Percentiles rank a stretch among this genome's conserved stretches.
Evolutionary conservation across 805 yeast species (phyloP).

Genomic region (Candida quercuum): DNA sequence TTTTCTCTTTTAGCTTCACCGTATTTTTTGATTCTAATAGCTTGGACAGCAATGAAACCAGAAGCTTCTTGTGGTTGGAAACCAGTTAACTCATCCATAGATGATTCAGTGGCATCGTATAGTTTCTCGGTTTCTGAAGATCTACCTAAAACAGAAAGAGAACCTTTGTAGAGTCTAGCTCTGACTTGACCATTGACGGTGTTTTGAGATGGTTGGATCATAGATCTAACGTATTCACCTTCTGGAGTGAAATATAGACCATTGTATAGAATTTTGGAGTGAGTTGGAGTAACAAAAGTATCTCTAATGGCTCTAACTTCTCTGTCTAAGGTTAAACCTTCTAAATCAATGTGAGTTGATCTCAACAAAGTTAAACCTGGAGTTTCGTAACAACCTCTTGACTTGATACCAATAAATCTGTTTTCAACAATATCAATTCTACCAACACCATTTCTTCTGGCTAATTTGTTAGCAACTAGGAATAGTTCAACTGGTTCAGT

Average conservation of each 20-base stretch:
- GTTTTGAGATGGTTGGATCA: slow-evolving; percentile 92
- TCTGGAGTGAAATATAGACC: slow-evolving; percentile 99
- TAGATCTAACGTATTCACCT: slow-evolving; percentile 89
- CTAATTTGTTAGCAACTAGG: slow-evolving; percentile 87
- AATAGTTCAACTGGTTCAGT: slow-evolving; percentile 91
- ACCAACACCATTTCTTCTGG: slow-evolving; percentile 99
- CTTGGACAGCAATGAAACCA: slow-evolving; percentile 97
- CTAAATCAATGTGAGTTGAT: slow-evolving; percentile 90
- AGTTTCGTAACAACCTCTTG: slow-evolving; percentile 99
- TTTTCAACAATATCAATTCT: slow-evolving; percentile 98
- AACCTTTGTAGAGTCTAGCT: slow-evolving; percentile 90
- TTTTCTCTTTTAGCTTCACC: slow-evolving; percentile 91
- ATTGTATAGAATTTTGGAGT: slow-evolving; percentile 87
- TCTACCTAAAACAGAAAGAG: slow-evolving; percentile 82
- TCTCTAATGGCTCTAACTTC: slow-evolving; percentile 98
- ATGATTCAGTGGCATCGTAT: slow-evolving; percentile 96
- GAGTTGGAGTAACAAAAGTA: slow-evolving; percentile 87
- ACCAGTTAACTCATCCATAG: slow-evolving; percentile 98
- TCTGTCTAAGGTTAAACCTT: slow-evolving; percentile 94
- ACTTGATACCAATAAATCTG: slow-evolving; percentile 97
- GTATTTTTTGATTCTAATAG: slow-evolving; percentile 96
- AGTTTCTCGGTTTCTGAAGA: slow-evolving; percentile 92
- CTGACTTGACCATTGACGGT: slow-evolving; percentile 97
- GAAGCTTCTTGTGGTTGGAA: slow-evolving; percentile 95
- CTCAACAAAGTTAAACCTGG: slow-evolving; percentile 96